phyloP scores from a whole-genome alignment of 331 rosid genomes.

The Spiraea crenata region DNA sequence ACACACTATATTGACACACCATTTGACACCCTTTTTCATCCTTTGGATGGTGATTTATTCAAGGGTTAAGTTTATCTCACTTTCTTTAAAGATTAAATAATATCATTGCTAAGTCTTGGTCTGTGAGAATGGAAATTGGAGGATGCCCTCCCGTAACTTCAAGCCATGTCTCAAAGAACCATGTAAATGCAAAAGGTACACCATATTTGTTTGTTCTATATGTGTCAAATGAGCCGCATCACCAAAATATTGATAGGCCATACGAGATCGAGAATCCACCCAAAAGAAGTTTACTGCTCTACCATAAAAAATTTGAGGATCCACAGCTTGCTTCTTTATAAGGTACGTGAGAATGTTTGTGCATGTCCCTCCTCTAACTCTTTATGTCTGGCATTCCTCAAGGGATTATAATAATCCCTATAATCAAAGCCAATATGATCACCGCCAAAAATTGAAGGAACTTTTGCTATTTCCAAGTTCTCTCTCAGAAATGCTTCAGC shows the following conservation, averaged over 20 bases:
- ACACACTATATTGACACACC: too few relatives aligned
- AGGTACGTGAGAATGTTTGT: background rate
- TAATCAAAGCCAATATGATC: background rate
- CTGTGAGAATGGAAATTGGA: background rate
- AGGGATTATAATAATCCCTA: background rate
- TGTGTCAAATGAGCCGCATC: background rate
- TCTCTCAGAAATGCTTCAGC: too few relatives aligned
- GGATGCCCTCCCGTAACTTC: background rate
- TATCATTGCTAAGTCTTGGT: background rate
- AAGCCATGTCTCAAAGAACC: slow-evolving; percentile 5
- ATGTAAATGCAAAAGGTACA: background rate
- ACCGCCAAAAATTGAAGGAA: too few relatives aligned
- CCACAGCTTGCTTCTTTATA: background rate
- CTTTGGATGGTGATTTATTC: too few relatives aligned
- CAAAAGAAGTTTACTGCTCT: too few relatives aligned
- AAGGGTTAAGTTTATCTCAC: too few relatives aligned
- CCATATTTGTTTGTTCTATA: background rate
- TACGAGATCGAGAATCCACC: background rate
- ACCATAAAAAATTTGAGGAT: background rate
- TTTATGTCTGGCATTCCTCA: background rate
- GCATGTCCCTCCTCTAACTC: background rate
- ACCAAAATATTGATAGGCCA: background rate
- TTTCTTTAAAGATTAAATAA: too few relatives aligned
- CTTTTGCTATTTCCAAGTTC: too few relatives aligned
- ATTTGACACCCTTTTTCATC: too few relatives aligned